Base-by-base conservation (phyloP, 139 green algal species). In the Closterium sp. region DNA sequence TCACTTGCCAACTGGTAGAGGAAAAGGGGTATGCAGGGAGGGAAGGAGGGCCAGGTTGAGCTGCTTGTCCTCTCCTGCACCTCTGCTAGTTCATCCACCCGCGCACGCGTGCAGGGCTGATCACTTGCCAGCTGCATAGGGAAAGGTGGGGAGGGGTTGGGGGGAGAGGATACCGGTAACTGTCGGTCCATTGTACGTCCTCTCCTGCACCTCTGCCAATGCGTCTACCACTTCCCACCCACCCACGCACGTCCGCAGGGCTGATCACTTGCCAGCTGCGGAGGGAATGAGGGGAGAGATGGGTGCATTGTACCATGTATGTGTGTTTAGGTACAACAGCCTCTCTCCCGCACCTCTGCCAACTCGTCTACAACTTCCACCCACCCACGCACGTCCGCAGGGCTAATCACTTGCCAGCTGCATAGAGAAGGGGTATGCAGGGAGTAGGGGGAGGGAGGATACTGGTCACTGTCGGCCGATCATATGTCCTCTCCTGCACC, bases 51-150 rank as follows among this genome's bases (percentile, higher is more conserved):
- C n/a, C n/a, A n/a, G n/a, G n/a, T n/a, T n/a, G n/a, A n/a, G n/a
- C n/a, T n/a, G n/a, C n/a, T n/a, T 42, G 86, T 50, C 30, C 91
- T 86, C 70, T 95, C 62, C 87, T 95, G 88, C 34, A 97, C 96
- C 3, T 91, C 91, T n/a, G 79, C 91, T 86, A 98, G 94, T 91
- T 91, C 94, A 97, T 85, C 4, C 90, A 90, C 1, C 96, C 96
- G 1, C 42, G 38, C 38, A 85, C 93, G 21, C 89, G 87, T 2
- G 84, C 85, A 2, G 91, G 91, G 32, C 42, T 91, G 89, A 97
- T 95, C 28, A 97, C 88, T 91, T 97, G 95, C 95, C 95, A 96
- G 85, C 50, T 93, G 91, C 88, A n/a, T n/a, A n/a, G n/a, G n/a
- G 30, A 21, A n/a, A 19, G 70, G 70, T n/a, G 70, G 13, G 13